A percentile compares a stretch with the other conserved stretches of the same genome.
Evolutionary conservation across 2,329 filamentous ascomycete genomes (phyloP).

Genomic region (Aspergillus sclerotialis): DNA sequence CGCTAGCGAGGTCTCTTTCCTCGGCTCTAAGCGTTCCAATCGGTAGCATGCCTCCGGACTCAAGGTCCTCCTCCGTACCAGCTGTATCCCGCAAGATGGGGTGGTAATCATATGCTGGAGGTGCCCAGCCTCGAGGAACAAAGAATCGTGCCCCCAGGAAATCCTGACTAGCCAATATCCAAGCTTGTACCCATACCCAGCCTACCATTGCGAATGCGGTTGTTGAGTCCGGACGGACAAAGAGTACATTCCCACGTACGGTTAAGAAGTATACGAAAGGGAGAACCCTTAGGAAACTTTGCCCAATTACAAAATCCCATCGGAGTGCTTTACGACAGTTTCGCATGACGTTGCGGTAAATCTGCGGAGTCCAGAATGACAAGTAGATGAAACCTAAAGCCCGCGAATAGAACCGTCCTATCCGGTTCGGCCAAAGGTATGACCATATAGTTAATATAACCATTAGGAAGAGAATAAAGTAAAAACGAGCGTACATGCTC

Average conservation of each 20-base stretch:
- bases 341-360: slow-evolving; percentile 79
- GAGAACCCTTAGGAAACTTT: slow-evolving; percentile 68
- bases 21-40: slow-evolving; percentile 60
- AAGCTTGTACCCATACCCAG: slow-evolving; percentile 85
- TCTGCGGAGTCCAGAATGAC: slow-evolving; percentile 89
- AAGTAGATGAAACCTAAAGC: slow-evolving; percentile 66
- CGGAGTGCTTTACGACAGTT: slow-evolving; percentile 88
- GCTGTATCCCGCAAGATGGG: slow-evolving; percentile 60
- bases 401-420: slow-evolving; percentile 53
- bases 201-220: slow-evolving; percentile 59
- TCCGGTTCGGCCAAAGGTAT: slow-evolving; percentile 47
- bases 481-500: slow-evolving; percentile 56
- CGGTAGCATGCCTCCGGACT: slow-evolving; percentile 68
- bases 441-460: slow-evolving; percentile 56
- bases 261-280: slow-evolving; percentile 85
- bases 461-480: slow-evolving; percentile 51
- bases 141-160: slow-evolving; percentile 84
- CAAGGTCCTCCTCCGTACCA: slow-evolving; percentile 61
- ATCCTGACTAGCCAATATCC: slow-evolving; percentile 72
- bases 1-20: slow-evolving; percentile 31
- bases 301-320: slow-evolving; percentile 84
- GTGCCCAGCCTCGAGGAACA: slow-evolving; percentile 60
- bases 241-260: slow-evolving; percentile 70
- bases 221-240: slow-evolving; percentile 60
- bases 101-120: slow-evolving; percentile 81